phyloP scores from a whole-genome alignment of 352 stramenopile genomes.

The Globisporangium acanthophoron region DNA sequence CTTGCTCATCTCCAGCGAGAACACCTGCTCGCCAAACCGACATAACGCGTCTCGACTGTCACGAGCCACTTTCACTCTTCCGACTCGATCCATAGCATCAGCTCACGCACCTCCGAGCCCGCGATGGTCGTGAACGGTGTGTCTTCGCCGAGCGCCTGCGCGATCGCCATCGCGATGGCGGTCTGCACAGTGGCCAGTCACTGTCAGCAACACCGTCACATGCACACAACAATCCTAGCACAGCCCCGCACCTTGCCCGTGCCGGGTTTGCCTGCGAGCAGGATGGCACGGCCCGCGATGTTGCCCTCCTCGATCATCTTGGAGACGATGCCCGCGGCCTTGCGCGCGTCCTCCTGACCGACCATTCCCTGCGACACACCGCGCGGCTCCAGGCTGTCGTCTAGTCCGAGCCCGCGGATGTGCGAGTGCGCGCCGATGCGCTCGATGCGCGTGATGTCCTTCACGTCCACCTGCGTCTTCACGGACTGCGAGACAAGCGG shows the following conservation, averaged over 20 bases:
- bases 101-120: conserved; percentile 80
- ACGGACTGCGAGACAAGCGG: conserved; percentile 29
- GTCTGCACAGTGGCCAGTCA: conserved; percentile 53
- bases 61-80: background rate
- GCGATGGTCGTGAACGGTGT: conserved; percentile 99
- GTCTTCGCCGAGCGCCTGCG: conserved; percentile 96
- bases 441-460: conserved; percentile 97
- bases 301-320: conserved; percentile 99
- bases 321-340: conserved; percentile 93
- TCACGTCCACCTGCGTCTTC: conserved; percentile 88
- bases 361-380: conserved; percentile 96
- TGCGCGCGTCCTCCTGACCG: conserved; percentile 91
- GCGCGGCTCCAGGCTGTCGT: conserved; percentile 95
- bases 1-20: conserved; percentile 99
- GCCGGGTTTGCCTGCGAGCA: conserved; percentile 95
- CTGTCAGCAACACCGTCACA: background rate
- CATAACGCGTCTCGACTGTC: background rate
- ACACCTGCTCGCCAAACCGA: conserved; percentile 63
- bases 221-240: background rate
- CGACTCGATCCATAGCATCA: background rate
- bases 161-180: conserved; percentile 97
- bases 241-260: conserved; percentile 84
- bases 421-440: conserved; percentile 98
- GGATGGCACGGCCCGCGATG: conserved; percentile 95
- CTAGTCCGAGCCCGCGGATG: conserved; percentile 97